Percentiles rank a stretch among this genome's conserved stretches.
Conservation (phyloP, 495 filamentous ascomycete species). For the Xylaria flabelliformis region DNA sequence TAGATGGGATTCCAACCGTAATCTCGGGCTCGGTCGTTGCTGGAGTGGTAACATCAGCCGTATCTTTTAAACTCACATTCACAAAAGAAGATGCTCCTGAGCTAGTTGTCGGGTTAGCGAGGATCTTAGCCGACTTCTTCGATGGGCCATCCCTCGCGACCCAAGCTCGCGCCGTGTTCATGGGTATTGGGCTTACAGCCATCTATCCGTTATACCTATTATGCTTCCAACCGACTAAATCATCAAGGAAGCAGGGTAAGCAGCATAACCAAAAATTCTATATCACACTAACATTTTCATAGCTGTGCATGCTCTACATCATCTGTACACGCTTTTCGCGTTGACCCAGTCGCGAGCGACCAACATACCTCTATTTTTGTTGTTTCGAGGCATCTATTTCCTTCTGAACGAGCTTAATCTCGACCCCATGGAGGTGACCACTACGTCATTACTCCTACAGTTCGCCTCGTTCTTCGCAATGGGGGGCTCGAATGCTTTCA, state of each 20-base stretch:
- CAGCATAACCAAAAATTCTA: slow-evolving; percentile 10
- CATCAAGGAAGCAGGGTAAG: slow-evolving; percentile 39
- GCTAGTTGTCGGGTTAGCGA: slow-evolving; percentile 64
- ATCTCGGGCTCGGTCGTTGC: slow-evolving; percentile 37
- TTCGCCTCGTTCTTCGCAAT: slow-evolving; percentile 86
- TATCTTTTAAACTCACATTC: slow-evolving; percentile 86
- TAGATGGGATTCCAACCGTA: slow-evolving; percentile 43
- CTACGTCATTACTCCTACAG: slow-evolving; percentile 71
- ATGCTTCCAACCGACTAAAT: slow-evolving; percentile 30
- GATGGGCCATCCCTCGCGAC: slow-evolving; percentile 55
- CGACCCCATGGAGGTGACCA: slow-evolving; percentile 60
- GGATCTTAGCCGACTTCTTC: slow-evolving; percentile 49
- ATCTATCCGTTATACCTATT: slow-evolving; percentile 44
- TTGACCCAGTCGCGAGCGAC: slow-evolving; percentile 83
- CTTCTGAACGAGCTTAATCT: slow-evolving; percentile 59
- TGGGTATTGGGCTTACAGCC: slow-evolving; percentile 55
- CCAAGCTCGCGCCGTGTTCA: slow-evolving; percentile 59
- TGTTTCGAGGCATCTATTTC: slow-evolving; percentile 66
- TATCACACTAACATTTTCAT: slow-evolving; percentile 31
- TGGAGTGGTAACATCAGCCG: slow-evolving; percentile 60
- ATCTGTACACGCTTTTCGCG: slow-evolving; percentile 77
- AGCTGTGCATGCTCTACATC: slow-evolving; percentile 60
- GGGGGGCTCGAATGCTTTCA: slow-evolving; percentile 91
- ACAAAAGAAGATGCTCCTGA: slow-evolving; percentile 86
- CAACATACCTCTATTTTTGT: slow-evolving; percentile 82